Evolutionary conservation across 441 rosid species (phyloP).

Genomic region (Croton laevigatus): DNA sequence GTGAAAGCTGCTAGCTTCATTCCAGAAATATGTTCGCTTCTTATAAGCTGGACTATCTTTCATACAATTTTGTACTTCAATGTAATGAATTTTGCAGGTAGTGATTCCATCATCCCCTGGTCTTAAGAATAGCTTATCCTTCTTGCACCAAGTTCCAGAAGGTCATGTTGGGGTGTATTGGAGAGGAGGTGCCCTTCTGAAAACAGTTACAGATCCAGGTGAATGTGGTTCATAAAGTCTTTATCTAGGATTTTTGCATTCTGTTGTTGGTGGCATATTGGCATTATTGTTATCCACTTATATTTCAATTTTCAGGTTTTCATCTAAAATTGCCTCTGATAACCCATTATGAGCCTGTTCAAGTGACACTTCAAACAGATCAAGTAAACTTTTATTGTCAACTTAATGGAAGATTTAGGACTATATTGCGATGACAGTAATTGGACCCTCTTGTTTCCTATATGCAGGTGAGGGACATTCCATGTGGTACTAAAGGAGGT

Average conservation of each 20-base stretch:
- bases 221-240: constrained; percentile 4
- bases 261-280: background rate
- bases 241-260: constrained; percentile 6
- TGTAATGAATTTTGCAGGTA: constrained; percentile 30
- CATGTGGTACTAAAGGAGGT: constrained; percentile 97
- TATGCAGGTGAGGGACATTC: constrained; percentile 81
- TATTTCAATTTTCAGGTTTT: constrained; percentile 49
- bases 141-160: constrained; percentile 86
- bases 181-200: constrained; percentile 89
- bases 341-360: constrained; percentile 85
- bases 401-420: constrained; percentile 4
- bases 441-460: constrained; percentile 2
- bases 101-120: constrained; percentile 39
- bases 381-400: constrained; percentile 37
- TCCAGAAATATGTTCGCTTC: background rate
- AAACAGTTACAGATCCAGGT: constrained; percentile 72
- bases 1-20: background rate
- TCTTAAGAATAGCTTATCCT: constrained; percentile 31
- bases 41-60: constrained; percentile 5
- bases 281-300: background rate
- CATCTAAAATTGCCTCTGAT: constrained; percentile 76
- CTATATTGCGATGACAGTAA: constrained; percentile 11
- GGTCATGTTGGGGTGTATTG: constrained; percentile 95
- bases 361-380: constrained; percentile 93
- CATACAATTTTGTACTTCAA: constrained; percentile 2